Evolutionary conservation across 148 eudicot species (phyloP), one percentile per base, ranked within the genome.

Genomic region (Vaccinium corymbosum): DNA sequence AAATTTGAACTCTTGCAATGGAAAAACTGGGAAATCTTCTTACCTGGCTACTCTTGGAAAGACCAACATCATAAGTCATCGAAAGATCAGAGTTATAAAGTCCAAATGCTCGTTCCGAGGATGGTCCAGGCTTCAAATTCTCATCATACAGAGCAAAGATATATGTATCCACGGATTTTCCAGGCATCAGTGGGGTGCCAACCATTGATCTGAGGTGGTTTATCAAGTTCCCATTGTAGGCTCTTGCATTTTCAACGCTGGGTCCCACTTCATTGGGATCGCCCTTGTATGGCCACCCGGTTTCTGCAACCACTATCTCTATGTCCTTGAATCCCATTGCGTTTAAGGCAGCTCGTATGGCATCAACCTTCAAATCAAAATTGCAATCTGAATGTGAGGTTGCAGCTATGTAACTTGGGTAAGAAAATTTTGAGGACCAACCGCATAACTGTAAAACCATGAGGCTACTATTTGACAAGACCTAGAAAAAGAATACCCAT

Each of bases 161-260:
- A 80, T 94, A 96, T 0, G 96, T 94, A 85, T 94, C 98, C 32
- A 96, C 88, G 0, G 96, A 93, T 82, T 93, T 92, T 49, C 95
- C 94, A 8, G 97, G 98, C 98, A 92, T 96, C 29, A 94, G 81
- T 5, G 99, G 99, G 48, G 98, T 96, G 12, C 99, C 99, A 61
- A 86, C 94, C 90, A 87, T 91, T 57, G 97, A 93, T 81, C 90
- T 88, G 0, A 93, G 92, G 85, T 94, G 97, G 82, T 86, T 86
- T 82, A 94, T 87, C 84, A 96, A 84, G 84, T 93, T 94, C 52
- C 92, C 93, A 70, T 91, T 93, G 70, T 92, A 96, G 59, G 95
- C 96, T 85, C 89, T 92, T 1, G 99, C 98, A 82, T 96, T 96
- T 38, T 93, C 94, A 27, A 90, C 4, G 72, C 91, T 93, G 3